Evolutionary conservation across 352 stramenopile species (phyloP), one percentile per base, ranked within the genome.

Genomic region (Pythium aquatile): DNA sequence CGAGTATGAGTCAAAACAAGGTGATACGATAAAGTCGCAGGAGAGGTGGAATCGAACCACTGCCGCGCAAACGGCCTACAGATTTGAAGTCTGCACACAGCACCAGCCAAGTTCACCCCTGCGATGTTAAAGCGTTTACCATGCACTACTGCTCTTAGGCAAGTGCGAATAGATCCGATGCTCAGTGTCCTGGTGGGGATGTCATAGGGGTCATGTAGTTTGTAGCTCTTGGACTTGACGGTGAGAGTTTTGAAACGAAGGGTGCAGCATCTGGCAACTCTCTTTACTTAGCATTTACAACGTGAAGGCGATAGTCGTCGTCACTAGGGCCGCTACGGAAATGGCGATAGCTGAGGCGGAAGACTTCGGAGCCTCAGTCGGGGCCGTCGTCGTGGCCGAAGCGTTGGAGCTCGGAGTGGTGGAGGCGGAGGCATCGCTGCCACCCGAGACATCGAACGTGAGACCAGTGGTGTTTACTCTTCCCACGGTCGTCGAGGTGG

Each of bases 71-170:
- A 87, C 87, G 83, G 81, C 88, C 85, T 89, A 93, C 85, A 93
- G 86, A 92, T 96, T 95, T 95, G 88, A 95, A 95, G 86, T 93
- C 86, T 93, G 85, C 84, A 93, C 86, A 79, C 70, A 86, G 83
- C 85, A 94, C 88, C 85, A 94, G 84, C 85, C 81, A 90, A 89
- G 88, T 71, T 94, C 85, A 96, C 81, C 61, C 80, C 82, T 93
- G 86, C 84, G 26, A 32, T 1, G 17, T 3, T 26, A 3, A 9
- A 33, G n/a, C 20, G 52, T 20, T 20, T 30, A 6, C 3, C 0
- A 28, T 42, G 47, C 6, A 1, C 11, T 42, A 59, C 8, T 55
- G 35, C 0, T 69, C 10, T 1, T 24, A 24, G 20, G 20, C 20
- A 24, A 24, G 20, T 24, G 20, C 20, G 20, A 24, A 24, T 24